Base-by-base conservation (phyloP, 208 protist species). In the Strigomonas culicis region DNA sequence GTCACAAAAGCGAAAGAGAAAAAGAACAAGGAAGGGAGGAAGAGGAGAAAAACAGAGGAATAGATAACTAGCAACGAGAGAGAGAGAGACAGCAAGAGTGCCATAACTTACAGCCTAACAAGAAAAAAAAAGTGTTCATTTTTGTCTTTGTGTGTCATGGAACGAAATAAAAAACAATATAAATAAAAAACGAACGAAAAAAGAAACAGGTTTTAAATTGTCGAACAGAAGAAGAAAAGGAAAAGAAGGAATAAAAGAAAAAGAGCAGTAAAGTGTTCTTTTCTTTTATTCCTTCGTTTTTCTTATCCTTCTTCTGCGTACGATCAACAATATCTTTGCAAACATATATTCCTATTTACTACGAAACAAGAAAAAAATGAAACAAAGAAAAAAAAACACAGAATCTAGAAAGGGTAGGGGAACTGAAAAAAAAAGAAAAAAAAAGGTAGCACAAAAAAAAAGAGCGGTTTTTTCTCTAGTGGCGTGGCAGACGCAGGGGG, bases 371-470 rank as follows among this genome's bases (percentile, higher is more conserved):
- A 50, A 53, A 64, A 51, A 50, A 51, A 64, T 47, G 44, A 51
- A 62, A 47, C 25, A 41, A 53, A 72, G 34, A 64, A 34, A 65
- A 69, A 53, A 47, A 32, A 57, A 55, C 21, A 56, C 53, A 63
- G n/a, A 56, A 55, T 30, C 17, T 30, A 10, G 43, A 63, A 59
- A 63, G 51, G 22, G 21, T 52, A 19, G 41, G 32, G 36, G 58
- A 74, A 55, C 57, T 44, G 44, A 77, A 74, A 66, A 66, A 46
- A 46, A 70, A 70, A 39, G 21, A 36, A 25, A 66, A 66, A 59
- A 63, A 64, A n/a, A 28, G 0, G 17, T 24, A 52, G 51, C 11
- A 59, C 46, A 62, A 27, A 25, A 68, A 61, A 62, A 44, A 53
- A 57, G 10, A 4, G 8, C 61, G 8, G 8, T 64, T 58, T 57